Percentiles rank a stretch among this genome's conserved stretches.
Conservation (phyloP, 148 eudicot genomes). For the Rhododendron simsii region DNA sequence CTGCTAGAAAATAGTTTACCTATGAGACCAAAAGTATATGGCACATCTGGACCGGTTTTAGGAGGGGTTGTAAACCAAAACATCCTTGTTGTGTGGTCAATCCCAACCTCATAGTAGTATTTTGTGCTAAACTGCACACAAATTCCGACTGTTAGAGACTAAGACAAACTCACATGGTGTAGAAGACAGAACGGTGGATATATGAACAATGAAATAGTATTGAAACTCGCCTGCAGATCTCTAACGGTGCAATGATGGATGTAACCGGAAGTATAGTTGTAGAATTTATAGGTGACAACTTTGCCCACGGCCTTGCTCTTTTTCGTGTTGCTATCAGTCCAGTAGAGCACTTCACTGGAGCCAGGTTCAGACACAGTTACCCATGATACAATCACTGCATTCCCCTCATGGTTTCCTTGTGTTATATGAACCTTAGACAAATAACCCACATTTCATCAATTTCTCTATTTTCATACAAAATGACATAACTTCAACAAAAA, state of each 20-base stretch:
- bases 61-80: slow-evolving; percentile 45
- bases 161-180: not conserved
- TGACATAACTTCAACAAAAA: not conserved
- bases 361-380: slow-evolving; percentile 37
- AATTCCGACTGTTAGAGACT: not conserved
- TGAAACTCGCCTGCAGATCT: slow-evolving; percentile 30
- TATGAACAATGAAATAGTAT: not conserved
- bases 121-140: slow-evolving; percentile 23
- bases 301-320: slow-evolving; percentile 21
- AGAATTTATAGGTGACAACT: slow-evolving; percentile 28
- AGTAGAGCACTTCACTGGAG: slow-evolving; percentile 37
- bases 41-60: slow-evolving; percentile 36
- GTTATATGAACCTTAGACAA: slow-evolving; percentile 53
- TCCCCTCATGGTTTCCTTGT: slow-evolving; percentile 63
- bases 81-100: slow-evolving; percentile 20
- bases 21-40: slow-evolving; percentile 47
- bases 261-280: slow-evolving; percentile 54
- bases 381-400: slow-evolving; percentile 63
- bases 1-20: slow-evolving; percentile 19
- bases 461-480: not conserved
- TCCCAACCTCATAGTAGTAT: slow-evolving; percentile 38
- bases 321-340: slow-evolving; percentile 31
- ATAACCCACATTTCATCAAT: not conserved
- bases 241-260: slow-evolving; percentile 44
- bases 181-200: not conserved